phyloP scores from a whole-genome alignment of 768 basidiomycete genomes.

The Krasilnikovozyma curviuscula region DNA sequence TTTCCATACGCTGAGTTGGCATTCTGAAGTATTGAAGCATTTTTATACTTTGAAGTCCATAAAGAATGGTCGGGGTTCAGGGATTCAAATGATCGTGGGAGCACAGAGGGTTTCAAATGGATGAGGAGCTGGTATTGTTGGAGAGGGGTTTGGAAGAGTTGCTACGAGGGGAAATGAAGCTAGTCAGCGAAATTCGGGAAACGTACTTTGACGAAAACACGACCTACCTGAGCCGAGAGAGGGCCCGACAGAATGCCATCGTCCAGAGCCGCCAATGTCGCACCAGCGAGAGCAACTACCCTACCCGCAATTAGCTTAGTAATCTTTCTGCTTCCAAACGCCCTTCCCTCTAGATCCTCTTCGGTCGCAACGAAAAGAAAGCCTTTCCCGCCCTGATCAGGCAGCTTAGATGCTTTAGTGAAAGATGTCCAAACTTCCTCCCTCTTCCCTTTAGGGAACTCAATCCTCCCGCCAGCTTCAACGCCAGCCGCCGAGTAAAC shows the following conservation, averaged over 20 bases:
- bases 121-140: constrained; percentile 72
- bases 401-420: constrained; percentile 22
- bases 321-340: constrained; percentile 56
- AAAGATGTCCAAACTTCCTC: constrained; percentile 24
- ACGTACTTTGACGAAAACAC: not conserved
- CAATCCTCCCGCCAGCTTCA: constrained; percentile 20
- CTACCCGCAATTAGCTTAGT: constrained; percentile 54
- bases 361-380: constrained; percentile 69
- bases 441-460: constrained; percentile 21
- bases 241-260: constrained; percentile 34
- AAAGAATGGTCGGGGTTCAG: constrained; percentile 35
- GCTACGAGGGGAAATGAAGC: constrained; percentile 59
- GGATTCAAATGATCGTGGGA: constrained; percentile 60
- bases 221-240: constrained; percentile 42
- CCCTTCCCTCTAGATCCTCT: constrained; percentile 47
- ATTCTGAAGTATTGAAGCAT: constrained; percentile 33
- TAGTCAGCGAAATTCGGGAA: not conserved
- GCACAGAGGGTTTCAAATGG: constrained; percentile 41
- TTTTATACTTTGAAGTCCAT: constrained; percentile 30
- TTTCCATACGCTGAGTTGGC: constrained; percentile 22
- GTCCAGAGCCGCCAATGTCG: constrained; percentile 45
- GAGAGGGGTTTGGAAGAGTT: constrained; percentile 66
- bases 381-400: constrained; percentile 26
- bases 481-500: constrained; percentile 34
- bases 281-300: constrained; percentile 50